A percentile compares a stretch with the other conserved stretches of the same genome.
Evolutionary conservation across 2,329 filamentous ascomycete genomes (phyloP).

Genomic region (Trichothecium sympodiale): DNA sequence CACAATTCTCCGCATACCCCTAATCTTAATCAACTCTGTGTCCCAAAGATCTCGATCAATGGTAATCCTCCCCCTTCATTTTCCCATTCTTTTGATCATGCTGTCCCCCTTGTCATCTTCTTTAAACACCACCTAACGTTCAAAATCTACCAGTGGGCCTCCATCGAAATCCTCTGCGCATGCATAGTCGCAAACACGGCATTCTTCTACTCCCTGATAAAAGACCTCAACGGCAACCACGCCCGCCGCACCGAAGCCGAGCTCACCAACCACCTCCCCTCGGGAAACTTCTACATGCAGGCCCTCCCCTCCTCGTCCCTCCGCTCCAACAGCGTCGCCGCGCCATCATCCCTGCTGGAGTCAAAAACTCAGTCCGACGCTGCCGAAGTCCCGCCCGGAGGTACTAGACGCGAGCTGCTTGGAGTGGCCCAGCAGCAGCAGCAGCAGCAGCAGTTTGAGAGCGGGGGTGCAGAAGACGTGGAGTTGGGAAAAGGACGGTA

Average conservation of each 20-base stretch:
- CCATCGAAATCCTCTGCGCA: slow-evolving; percentile 20
- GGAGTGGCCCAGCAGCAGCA: too few relatives aligned
- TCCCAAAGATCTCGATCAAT: slow-evolving; percentile 17
- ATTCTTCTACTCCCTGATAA: slow-evolving; percentile 17
- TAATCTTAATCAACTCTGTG: slow-evolving; percentile 16
- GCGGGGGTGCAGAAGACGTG: too few relatives aligned
- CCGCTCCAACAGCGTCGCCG: too few relatives aligned
- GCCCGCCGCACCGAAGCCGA: slow-evolving; percentile 3
- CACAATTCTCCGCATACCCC: slow-evolving; percentile 16
- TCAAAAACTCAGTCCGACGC: too few relatives aligned
- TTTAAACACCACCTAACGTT: too few relatives aligned
- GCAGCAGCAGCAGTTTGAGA: too few relatives aligned
- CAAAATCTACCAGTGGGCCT: slow-evolving; percentile 15
- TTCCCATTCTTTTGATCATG: background rate
- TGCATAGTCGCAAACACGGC: slow-evolving; percentile 19
- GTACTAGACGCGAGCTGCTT: too few relatives aligned
- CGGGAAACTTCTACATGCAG: slow-evolving; percentile 6
- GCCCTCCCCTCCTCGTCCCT: slow-evolving; percentile 3
- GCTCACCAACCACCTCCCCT: background rate
- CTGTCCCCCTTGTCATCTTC: background rate
- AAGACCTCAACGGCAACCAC: slow-evolving; percentile 15
- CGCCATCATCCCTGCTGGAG: too few relatives aligned
- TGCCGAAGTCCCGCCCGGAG: too few relatives aligned
- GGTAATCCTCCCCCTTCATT: slow-evolving; percentile 7
- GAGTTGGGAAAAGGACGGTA: too few relatives aligned